Conservation (phyloP, 2,329 filamentous ascomycete genomes). For the Scortechinia acanthostroma region DNA sequence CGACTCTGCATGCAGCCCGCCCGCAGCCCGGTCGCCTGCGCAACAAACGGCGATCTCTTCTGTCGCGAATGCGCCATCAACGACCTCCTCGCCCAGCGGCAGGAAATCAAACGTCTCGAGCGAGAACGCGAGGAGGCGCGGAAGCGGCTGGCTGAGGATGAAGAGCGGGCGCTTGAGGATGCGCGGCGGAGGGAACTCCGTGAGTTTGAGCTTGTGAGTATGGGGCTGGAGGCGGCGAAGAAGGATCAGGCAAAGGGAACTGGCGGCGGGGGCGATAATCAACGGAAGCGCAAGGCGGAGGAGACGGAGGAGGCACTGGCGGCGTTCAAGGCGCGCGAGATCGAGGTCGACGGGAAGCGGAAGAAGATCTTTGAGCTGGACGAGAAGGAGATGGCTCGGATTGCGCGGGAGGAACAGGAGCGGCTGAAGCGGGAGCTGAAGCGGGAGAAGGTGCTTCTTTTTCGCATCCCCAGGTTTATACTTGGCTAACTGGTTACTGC, state of each 20-base stretch:
- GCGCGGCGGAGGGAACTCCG: conserved; percentile 62
- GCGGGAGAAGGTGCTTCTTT: conserved; percentile 54
- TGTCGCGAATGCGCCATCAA: conserved; percentile 88
- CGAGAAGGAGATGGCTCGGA: conserved; percentile 66
- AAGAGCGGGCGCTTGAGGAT: conserved; percentile 58
- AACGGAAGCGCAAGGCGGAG: conserved; percentile 18
- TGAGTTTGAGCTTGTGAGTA: conserved; percentile 81
- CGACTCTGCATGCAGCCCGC: conserved; percentile 78
- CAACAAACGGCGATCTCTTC: conserved; percentile 75
- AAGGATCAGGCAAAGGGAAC: too few relatives aligned
- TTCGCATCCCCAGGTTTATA: not conserved
- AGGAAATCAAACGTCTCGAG: conserved; percentile 80
- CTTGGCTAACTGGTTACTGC: conserved; percentile 9
- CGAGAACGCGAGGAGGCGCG: conserved; percentile 54
- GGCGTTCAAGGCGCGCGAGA: conserved; percentile 31
- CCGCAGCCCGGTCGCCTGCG: conserved; percentile 66
- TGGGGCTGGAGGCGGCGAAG: conserved; percentile 52
- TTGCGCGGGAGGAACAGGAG: conserved; percentile 62
- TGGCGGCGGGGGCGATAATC: conserved; percentile 8
- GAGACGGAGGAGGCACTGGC: conserved; percentile 21
- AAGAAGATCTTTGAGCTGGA: conserved; percentile 80
- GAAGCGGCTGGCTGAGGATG: conserved; percentile 54
- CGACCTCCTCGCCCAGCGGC: conserved; percentile 84
- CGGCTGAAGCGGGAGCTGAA: conserved; percentile 67
- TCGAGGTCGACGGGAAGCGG: conserved; percentile 27